Evolutionary conservation across 169 alveolate genomes (phyloP), one percentile per base, ranked within the genome.

Genomic region (Eimeria tenella): DNA sequence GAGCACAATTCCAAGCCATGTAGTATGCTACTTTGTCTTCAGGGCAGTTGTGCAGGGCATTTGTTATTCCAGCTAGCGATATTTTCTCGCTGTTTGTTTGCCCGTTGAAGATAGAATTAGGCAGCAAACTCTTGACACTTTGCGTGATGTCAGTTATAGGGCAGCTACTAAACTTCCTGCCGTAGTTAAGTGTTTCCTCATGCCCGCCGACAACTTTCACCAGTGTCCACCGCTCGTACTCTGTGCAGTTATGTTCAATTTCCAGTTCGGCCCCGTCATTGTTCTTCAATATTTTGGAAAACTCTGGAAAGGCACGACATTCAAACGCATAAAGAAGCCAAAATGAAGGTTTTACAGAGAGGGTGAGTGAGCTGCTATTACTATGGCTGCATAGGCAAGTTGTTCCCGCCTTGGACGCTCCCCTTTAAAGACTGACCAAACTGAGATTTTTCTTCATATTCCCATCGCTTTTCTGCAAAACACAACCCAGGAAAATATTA

Each of bases 391-490:
- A 0, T 3, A 15, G 25, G 55, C 53, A 31, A 31, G 42, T 31
- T 31, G 42, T 31, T 31, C 42, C 42, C 42, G 42, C 42, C 42
- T 31, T 31, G 42, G 42, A 31, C 42, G 42, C 0, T 31, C 42
- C 42, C 42, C 42, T 31, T 31, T 31, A 31, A 68, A 58, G 10
- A 11, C 90, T 82, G 60, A 82, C 90, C 90, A 25, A 56, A 23
- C 60, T 82, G 90, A 60, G 73, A 23, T 0, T 50, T 5, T 25
- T 58, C 65, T 23, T 82, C 90, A 60, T 82, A 82, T 49, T 82
- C 90, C 90, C 75, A 82, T 3, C 90, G 77, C 10, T 82, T 82
- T 7, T 60, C 90, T 82, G 75, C 75, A 13, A 31, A 13, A 56
- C 77, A 82, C 11, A 60, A 8, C 25, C 49, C 70, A 55, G 9